Conservation (phyloP, 257 asterid genomes). For the Solanum sitiens region DNA sequence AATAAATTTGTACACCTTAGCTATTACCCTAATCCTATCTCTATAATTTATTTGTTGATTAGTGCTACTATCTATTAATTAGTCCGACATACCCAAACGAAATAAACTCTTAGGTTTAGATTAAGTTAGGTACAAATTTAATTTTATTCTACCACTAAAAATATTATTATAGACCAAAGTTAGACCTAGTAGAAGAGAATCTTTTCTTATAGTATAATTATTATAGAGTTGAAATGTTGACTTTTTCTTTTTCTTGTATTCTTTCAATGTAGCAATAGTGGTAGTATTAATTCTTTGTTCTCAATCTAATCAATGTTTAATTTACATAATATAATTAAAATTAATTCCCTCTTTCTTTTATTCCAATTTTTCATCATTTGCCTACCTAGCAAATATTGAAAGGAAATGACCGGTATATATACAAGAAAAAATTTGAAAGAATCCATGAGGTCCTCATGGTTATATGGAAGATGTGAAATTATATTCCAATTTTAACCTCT, state of each 20-base stretch:
- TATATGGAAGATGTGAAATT: not conserved
- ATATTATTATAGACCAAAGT: constrained; percentile 3
- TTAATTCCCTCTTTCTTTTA: not conserved
- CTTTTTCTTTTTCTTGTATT: not conserved
- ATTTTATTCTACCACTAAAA: not conserved
- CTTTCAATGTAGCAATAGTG: not conserved
- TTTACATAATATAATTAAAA: not conserved
- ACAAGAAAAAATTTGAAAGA: not conserved
- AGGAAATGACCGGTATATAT: not conserved
- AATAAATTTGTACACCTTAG: not conserved
- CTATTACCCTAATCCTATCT: not conserved
- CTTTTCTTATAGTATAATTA: not conserved
- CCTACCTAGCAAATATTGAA: not conserved
- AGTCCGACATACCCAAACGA: not conserved
- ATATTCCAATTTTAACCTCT: not conserved
- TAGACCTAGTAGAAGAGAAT: constrained; percentile 3
- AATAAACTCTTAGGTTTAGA: not conserved
- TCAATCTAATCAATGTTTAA: not conserved
- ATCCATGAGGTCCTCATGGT: not conserved
- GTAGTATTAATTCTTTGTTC: not conserved
- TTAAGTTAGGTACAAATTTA: constrained; percentile 20
- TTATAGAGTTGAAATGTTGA: constrained; percentile 8
- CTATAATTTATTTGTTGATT: not conserved
- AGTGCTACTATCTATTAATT: not conserved
- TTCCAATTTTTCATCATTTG: not conserved